These are phyloP conservation scores for Fusarium piperis DNA, from an alignment of 2,329 filamentous ascomycete species.

Conservation along the genomic window DNA sequence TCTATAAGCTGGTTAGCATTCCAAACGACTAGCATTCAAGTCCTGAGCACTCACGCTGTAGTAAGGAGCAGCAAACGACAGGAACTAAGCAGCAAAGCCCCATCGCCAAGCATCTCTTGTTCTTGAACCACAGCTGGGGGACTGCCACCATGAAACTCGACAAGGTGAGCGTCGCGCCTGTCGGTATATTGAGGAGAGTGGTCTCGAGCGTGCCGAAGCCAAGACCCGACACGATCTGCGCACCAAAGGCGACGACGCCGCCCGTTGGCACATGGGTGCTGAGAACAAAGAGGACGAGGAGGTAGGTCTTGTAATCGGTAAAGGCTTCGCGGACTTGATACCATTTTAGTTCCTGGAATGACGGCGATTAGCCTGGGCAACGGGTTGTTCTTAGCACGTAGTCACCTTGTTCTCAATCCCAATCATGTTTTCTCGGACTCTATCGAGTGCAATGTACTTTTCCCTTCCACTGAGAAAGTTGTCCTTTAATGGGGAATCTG, in stretches of 20 bases:
- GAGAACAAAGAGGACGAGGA: conserved; percentile 42
- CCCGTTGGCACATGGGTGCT: conserved; percentile 43
- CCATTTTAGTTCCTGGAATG: conserved; percentile 33
- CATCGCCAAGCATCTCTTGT: conserved; percentile 13
- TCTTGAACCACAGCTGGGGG: conserved; percentile 16
- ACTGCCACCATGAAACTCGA: conserved; percentile 5
- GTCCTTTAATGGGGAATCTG: conserved; percentile 38
- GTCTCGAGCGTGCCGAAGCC: conserved; percentile 19
- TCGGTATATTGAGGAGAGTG: conserved; percentile 23
- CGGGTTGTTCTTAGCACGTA: not conserved
- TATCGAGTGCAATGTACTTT: conserved; percentile 44
- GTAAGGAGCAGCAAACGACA: conserved; percentile 2
- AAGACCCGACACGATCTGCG: conserved; percentile 37
- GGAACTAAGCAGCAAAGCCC: conserved; percentile 22
- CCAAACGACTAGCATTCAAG: not conserved
- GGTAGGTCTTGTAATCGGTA: conserved; percentile 46
- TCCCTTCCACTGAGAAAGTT: conserved; percentile 44
- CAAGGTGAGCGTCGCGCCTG: not conserved
- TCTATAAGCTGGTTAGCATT: not conserved
- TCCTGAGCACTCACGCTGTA: not conserved
- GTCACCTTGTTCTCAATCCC: conserved; percentile 44
- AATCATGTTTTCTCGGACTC: conserved; percentile 49
- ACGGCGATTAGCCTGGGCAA: not conserved
- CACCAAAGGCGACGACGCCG: conserved; percentile 54
- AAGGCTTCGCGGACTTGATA: conserved; percentile 47